phyloP scores from a whole-genome alignment of 1,284 basidiomycete species.

The Puccinia brachypodii region DNA sequence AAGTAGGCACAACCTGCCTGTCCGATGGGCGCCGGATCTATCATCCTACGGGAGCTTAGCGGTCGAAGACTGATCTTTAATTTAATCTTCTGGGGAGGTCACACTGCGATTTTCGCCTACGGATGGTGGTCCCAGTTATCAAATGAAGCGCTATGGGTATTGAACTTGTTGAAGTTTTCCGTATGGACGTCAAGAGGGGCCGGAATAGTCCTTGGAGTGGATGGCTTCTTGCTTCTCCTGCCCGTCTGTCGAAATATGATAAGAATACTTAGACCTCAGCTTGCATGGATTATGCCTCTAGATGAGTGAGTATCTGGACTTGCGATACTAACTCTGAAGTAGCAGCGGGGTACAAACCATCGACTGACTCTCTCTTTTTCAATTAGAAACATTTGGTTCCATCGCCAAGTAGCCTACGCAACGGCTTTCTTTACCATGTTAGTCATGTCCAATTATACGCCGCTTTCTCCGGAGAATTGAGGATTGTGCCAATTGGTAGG shows the following conservation, averaged over 20 bases:
- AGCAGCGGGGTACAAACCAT: not conserved
- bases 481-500: not conserved
- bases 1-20: not conserved
- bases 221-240: slow-evolving; percentile 33
- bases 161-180: slow-evolving; percentile 39
- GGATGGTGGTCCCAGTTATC: slow-evolving; percentile 34
- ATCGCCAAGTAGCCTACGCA: slow-evolving; percentile 45
- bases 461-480: not conserved
- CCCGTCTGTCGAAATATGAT: slow-evolving; percentile 43
- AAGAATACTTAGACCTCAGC: slow-evolving; percentile 31
- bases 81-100: slow-evolving; percentile 38
- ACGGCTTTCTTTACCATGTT: slow-evolving; percentile 33
- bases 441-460: not conserved
- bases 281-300: slow-evolving; percentile 42
- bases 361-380: not conserved
- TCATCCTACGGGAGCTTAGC: slow-evolving; percentile 30
- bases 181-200: slow-evolving; percentile 46
- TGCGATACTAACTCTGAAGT: no score
- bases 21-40: not conserved
- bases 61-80: slow-evolving; percentile 34
- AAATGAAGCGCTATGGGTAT: slow-evolving; percentile 26
- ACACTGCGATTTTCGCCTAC: slow-evolving; percentile 26
- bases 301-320: slow-evolving; percentile 37
- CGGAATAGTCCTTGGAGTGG: slow-evolving; percentile 29
- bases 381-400: slow-evolving; percentile 41